Conservation (phyloP, 345 rosid species). For the Aurinia saxatilis region DNA sequence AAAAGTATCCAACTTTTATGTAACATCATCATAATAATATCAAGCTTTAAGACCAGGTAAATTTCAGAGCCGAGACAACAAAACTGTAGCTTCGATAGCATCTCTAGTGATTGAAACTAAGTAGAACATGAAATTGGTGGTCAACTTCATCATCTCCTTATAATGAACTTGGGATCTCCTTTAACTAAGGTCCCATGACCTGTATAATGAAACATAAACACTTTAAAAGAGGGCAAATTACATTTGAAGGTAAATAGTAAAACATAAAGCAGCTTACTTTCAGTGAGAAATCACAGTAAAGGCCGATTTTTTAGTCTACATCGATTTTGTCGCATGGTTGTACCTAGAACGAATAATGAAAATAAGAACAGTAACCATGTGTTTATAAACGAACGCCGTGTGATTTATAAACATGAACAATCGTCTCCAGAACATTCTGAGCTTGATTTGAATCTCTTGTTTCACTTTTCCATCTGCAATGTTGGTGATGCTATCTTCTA, state of each 20-base stretch:
- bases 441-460: slow-evolving; percentile 30
- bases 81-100: too few species aligned
- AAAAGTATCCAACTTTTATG: too few species aligned
- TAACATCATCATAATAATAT: too few species aligned
- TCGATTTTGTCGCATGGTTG: slow-evolving; percentile 67
- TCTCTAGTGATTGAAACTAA: too few species aligned
- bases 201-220: slow-evolving; percentile 7
- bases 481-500: slow-evolving; percentile 31
- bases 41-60: too few species aligned
- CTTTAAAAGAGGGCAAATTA: neutral
- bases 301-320: slow-evolving; percentile 31
- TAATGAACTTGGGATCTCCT: slow-evolving; percentile 41
- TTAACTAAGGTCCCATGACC: slow-evolving; percentile 43
- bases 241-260: neutral
- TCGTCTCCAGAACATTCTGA: slow-evolving; percentile 39
- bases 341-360: slow-evolving; percentile 26
- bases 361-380: too few species aligned
- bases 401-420: too few species aligned
- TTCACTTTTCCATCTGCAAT: slow-evolving; percentile 34
- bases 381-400: too few species aligned
- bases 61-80: too few species aligned
- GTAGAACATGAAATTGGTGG: slow-evolving; percentile 22
- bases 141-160: slow-evolving; percentile 2
- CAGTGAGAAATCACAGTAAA: slow-evolving; percentile 39
- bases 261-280: slow-evolving; percentile 36